Conservation (phyloP, 768 basidiomycete species). For the Cystobasidium tubakii region DNA sequence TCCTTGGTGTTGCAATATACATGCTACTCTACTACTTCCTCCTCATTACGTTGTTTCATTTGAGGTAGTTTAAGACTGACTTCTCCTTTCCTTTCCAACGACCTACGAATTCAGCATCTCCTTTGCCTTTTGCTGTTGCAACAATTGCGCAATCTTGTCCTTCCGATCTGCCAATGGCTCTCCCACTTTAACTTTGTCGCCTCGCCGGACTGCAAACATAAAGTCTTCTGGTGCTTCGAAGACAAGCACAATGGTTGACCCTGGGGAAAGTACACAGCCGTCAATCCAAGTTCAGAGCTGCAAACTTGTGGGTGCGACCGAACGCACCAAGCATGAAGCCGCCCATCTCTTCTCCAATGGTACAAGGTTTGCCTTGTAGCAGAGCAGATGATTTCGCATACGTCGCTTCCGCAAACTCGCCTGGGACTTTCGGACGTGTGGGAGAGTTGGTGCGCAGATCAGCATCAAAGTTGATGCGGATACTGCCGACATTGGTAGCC, state of each 20-base stretch:
- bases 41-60: no score
- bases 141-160: conserved; percentile 16
- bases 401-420: conserved; percentile 77
- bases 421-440: conserved; percentile 57
- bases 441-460: conserved; percentile 84
- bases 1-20: no score
- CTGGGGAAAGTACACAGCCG: conserved; percentile 46
- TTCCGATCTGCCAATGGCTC: conserved; percentile 55
- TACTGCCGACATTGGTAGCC: conserved; percentile 94
- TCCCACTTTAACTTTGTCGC: conserved; percentile 81
- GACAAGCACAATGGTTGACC: conserved; percentile 90
- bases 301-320: neutral
- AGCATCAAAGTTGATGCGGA: conserved; percentile 90
- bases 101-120: neutral
- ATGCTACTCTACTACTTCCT: no score
- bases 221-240: conserved; percentile 82
- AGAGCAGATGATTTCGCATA: conserved; percentile 78
- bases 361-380: conserved; percentile 78
- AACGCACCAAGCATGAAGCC: conserved; percentile 67
- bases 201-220: conserved; percentile 66
- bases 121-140: conserved; percentile 12
- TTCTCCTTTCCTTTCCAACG: neutral
- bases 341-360: conserved; percentile 89
- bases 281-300: neutral
- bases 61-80: neutral